Evolutionary conservation across 2,329 filamentous ascomycete species (phyloP).

Genomic region (Xylaria polymorpha): DNA sequence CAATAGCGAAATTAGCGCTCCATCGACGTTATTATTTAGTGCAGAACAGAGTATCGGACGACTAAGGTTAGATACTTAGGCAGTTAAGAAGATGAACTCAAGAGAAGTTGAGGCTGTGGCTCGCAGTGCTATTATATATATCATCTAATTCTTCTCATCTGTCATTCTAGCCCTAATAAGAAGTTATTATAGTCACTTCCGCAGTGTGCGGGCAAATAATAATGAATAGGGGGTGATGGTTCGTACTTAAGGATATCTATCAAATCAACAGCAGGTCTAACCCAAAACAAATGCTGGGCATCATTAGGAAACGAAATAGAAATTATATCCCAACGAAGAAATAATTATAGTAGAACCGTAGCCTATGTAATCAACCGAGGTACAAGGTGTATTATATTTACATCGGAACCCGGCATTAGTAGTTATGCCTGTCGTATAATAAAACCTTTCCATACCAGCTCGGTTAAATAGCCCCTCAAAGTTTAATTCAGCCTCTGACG

Average conservation of each 20-base stretch:
- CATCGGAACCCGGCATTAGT: neutral
- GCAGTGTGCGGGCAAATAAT: neutral
- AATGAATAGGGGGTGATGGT: neutral
- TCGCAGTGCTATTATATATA: neutral
- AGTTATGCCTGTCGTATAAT: neutral
- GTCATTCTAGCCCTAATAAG: neutral
- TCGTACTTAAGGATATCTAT: neutral
- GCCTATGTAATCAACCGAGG: slow-evolving; percentile 7
- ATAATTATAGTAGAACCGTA: neutral
- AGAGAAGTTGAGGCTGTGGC: neutral
- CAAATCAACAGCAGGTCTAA: neutral
- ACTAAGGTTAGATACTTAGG: slow-evolving; percentile 3
- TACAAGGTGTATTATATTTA: neutral
- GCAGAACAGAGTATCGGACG: neutral
- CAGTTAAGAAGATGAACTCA: neutral
- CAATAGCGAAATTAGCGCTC: neutral
- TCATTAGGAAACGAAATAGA: neutral
- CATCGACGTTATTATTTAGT: neutral
- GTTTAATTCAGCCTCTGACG: slow-evolving; percentile 27
- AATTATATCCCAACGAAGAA: neutral
- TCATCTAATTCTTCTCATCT: neutral
- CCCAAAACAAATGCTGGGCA: neutral
- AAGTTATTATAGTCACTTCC: neutral
- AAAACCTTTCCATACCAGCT: neutral
- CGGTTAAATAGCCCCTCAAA: slow-evolving; percentile 28